Base-by-base conservation (phyloP, 805 yeast species). In the Kazachstania bromeliacearum region DNA sequence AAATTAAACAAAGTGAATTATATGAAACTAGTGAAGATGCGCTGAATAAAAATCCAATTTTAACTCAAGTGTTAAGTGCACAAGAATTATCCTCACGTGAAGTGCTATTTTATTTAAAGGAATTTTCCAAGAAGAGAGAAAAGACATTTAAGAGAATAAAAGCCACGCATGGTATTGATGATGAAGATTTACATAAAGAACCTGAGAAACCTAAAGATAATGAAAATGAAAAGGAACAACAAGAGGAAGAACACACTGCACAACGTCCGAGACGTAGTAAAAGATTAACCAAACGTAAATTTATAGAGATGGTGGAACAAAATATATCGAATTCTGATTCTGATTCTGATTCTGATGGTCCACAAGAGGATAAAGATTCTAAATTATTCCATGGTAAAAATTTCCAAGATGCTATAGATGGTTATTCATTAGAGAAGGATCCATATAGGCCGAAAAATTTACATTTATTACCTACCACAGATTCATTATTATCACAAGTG, bases 381-480 rank as follows among this genome's bases (percentile, higher is more conserved):
- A 49, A 56, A 33, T 32, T 42, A 15, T 35, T 14, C 12, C 20
- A 27, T 16, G 39, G 33, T 12, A 36, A 36, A 14, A 44, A 51
- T 24, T 53, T 55, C 31, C 57, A 54, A 39, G 60, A 54, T 35
- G 51, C 47, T 7, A 50, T 56, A 22, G 63, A 57, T 37, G 62
- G 60, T 6, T 57, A 55, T 31, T 51, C 57, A 8, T 37, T 69
- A 30, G 74, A 50, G 8, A 48, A 36, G 8, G 64, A 71, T 41
- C 57, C 58, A 3, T 70, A 72, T 42, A 59, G 70, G 33, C 80
- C 80, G 2, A 61, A 57, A 35, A 79, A 81, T 51, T 60, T 82
- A 37, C 71, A 68, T 22, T 55, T 57, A 42, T 53, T 78, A 20
- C 85, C 88, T 1, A 77, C 73, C 6, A 70, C 88, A 0, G 60